phyloP scores from a whole-genome alignment of 1,284 basidiomycete species.

The Caloboletus firmus region DNA sequence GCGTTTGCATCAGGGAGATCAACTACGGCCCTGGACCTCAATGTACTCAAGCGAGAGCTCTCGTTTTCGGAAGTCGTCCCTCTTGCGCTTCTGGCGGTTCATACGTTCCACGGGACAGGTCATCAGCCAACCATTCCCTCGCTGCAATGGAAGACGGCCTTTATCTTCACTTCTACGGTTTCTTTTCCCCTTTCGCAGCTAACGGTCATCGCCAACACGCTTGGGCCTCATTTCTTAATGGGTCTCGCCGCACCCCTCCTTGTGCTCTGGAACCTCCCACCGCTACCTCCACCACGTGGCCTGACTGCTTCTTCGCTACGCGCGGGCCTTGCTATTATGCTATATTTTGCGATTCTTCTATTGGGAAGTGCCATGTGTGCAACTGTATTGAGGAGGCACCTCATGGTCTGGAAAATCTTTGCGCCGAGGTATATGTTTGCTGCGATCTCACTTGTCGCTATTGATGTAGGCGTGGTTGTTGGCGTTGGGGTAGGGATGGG shows the following conservation, averaged over 20 bases:
- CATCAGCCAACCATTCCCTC: constrained; percentile 89
- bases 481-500: constrained; percentile 42
- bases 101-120: constrained; percentile 86
- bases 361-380: constrained; percentile 75
- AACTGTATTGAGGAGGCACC: constrained; percentile 78
- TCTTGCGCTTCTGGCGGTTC: constrained; percentile 72
- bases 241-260: constrained; percentile 70
- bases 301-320: constrained; percentile 42
- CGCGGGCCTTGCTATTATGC: constrained; percentile 55
- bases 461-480: constrained; percentile 58
- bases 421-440: constrained; percentile 91
- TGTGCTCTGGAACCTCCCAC: constrained; percentile 88
- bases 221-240: constrained; percentile 70
- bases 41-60: constrained; percentile 14
- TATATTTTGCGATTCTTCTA: constrained; percentile 70
- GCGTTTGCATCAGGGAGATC: constrained; percentile 49
- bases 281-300: constrained; percentile 35
- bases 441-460: constrained; percentile 50
- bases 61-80: constrained; percentile 69
- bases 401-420: constrained; percentile 99
- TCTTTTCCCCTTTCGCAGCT: constrained; percentile 76
- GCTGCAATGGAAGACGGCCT: constrained; percentile 96
- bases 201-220: constrained; percentile 80
- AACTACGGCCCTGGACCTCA: constrained; percentile 32
- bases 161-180: constrained; percentile 69